Evolutionary conservation across 768 basidiomycete species (phyloP), one percentile per base, ranked within the genome.

Genomic region (Udeniomyces megalosporus): DNA sequence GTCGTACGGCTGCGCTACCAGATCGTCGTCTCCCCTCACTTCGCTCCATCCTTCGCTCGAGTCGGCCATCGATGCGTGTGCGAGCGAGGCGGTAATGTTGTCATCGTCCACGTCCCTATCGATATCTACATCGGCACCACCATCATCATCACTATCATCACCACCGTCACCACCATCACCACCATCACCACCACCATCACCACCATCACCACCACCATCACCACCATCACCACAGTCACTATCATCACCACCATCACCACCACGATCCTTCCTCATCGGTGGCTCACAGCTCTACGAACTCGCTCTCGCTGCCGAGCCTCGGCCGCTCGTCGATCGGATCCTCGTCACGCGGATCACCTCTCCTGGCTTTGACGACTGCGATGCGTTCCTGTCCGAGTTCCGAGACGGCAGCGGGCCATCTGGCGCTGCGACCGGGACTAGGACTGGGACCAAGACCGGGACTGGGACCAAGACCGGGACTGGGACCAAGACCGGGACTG

Each of bases 71-170:
- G 69, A 72, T 60, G 76, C 79, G 38, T 80, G 79, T 29, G 68
- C 78, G 61, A 68, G 66, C 52, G 70, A 67, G 44, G 55, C 76
- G 6, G 70, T 70, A 2, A 67, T 66, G 29, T 55, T 60, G 32
- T 48, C 66, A 42, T 45, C 38, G 46, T 66, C 58, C n/a, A 70
- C 81, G 47, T 74, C 86, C 69, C 80, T 82, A 60, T 74, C 75
- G 31, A 97, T 96, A 76, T 76, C 96, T 67, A 95, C 95, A 34
- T 7, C 80, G 84, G 34, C 74, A 97, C 29, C 95, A 95, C 77
- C 74, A 77, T 38, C 82, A 84, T 63, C 77, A 83, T 14, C 78
- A 95, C 38, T 42, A 17, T 17, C 38, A 8, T 42, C 38, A n/a
- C 38, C 38, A 42, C 38, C 17, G 38, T 17, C 17, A 42, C 38